These are phyloP conservation scores for Nemania sp. DNA, from an alignment of 2,329 filamentous ascomycete genomes.

Conservation along the genomic window DNA sequence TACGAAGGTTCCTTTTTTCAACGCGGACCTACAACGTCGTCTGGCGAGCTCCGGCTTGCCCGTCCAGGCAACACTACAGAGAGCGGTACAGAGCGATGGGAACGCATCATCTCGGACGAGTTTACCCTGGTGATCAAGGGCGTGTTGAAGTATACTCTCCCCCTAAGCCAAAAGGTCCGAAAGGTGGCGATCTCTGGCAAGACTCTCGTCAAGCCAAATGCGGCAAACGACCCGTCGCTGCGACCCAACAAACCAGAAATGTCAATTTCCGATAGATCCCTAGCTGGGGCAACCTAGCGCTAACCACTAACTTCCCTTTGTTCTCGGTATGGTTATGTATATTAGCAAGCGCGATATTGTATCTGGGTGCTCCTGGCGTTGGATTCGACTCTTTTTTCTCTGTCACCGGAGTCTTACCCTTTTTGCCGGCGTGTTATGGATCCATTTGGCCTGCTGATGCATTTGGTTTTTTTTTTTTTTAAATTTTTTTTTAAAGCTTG, in stretches of 20 bases:
- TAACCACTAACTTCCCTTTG: slow-evolving; percentile 36
- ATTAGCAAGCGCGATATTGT: slow-evolving; percentile 46
- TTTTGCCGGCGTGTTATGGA: not conserved
- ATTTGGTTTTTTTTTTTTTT: slow-evolving; percentile 25
- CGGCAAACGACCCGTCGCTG: slow-evolving; percentile 57
- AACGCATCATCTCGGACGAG: slow-evolving; percentile 84
- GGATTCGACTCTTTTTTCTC: slow-evolving; percentile 30
- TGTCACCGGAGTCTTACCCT: not conserved
- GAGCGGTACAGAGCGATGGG: slow-evolving; percentile 85
- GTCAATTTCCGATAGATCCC: slow-evolving; percentile 33
- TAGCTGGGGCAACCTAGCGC: slow-evolving; percentile 34
- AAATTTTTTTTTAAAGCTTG: not conserved
- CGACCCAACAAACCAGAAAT: slow-evolving; percentile 46
- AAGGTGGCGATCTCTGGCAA: slow-evolving; percentile 65
- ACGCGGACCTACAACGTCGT: slow-evolving; percentile 70
- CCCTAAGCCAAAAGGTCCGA: slow-evolving; percentile 63
- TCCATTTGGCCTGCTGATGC: slow-evolving; percentile 15
- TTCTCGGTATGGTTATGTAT: slow-evolving; percentile 42
- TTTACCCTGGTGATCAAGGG: slow-evolving; percentile 94
- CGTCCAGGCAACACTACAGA: slow-evolving; percentile 89
- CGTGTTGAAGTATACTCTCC: slow-evolving; percentile 79
- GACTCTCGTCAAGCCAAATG: slow-evolving; percentile 64
- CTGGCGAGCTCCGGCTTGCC: slow-evolving; percentile 79
- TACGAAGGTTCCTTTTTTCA: slow-evolving; percentile 92
- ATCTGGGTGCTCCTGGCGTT: slow-evolving; percentile 42